Conservation (phyloP, 257 asterid genomes). For the Rehmannia glutinosa region DNA sequence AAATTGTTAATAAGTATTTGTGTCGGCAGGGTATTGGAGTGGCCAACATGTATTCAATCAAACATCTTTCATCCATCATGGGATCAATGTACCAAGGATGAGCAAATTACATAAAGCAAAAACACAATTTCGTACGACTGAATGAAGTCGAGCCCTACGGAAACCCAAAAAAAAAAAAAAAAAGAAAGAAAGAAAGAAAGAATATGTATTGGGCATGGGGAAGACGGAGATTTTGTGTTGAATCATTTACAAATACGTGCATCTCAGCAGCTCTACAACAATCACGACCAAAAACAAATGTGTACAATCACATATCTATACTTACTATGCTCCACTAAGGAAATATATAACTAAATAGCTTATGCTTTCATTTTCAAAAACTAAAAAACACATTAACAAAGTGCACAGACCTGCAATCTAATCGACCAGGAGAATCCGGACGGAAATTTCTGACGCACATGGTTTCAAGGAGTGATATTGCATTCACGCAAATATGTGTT, state of each 20-base stretch:
- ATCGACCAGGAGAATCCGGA: not conserved
- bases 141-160: too few species aligned
- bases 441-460: too few species aligned
- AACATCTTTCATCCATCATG: too few species aligned
- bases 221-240: not conserved
- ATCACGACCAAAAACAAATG: slow-evolving; percentile 1
- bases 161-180: too few species aligned
- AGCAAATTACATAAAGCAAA: not conserved
- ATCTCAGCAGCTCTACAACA: too few species aligned
- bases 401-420: not conserved
- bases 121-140: not conserved
- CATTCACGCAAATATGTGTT: slow-evolving; percentile 75
- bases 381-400: not conserved
- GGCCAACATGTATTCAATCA: too few species aligned
- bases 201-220: too few species aligned
- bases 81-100: too few species aligned
- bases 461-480: slow-evolving; percentile 66
- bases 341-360: slow-evolving; percentile 16
- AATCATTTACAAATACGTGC: slow-evolving; percentile 25
- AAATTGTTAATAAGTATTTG: not conserved
- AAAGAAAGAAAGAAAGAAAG: too few species aligned
- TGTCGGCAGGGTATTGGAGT: not conserved
- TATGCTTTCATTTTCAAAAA: too few species aligned
- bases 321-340: slow-evolving; percentile 11
- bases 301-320: not conserved